These are phyloP conservation scores for Ricinus communis DNA, from an alignment of 345 rosid species.

Conservation along the genomic window DNA sequence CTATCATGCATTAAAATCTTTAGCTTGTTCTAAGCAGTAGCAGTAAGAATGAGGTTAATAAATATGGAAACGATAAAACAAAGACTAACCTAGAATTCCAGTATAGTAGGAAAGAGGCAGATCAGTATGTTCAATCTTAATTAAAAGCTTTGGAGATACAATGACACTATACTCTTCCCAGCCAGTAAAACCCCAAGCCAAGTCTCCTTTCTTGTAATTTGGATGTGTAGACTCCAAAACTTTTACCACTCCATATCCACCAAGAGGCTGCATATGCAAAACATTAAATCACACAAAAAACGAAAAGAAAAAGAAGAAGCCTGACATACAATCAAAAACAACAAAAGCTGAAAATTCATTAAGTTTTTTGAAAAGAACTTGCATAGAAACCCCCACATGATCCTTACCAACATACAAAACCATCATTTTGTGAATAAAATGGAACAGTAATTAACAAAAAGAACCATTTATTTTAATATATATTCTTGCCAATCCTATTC, in stretches of 20 bases:
- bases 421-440: too few species aligned
- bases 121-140: conserved; percentile 48
- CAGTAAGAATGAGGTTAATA: background rate
- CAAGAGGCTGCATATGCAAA: conserved; percentile 42
- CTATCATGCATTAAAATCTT: background rate
- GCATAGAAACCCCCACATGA: too few species aligned
- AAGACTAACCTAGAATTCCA: conserved; percentile 58
- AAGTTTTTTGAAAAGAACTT: too few species aligned
- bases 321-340: background rate
- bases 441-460: too few species aligned
- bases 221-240: conserved; percentile 56
- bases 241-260: conserved; percentile 58
- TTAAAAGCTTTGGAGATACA: conserved; percentile 28
- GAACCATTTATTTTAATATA: too few species aligned
- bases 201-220: conserved; percentile 50
- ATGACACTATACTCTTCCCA: conserved; percentile 69
- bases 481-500: too few species aligned
- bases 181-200: conserved; percentile 55
- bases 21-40: background rate
- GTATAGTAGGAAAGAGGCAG: conserved; percentile 61
- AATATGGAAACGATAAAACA: background rate
- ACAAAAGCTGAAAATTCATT: background rate
- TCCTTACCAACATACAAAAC: too few species aligned
- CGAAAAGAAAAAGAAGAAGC: too few species aligned
- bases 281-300: background rate